Conservation (phyloP, 2,329 filamentous ascomycete genomes). For the Alternaria ventricosa region DNA sequence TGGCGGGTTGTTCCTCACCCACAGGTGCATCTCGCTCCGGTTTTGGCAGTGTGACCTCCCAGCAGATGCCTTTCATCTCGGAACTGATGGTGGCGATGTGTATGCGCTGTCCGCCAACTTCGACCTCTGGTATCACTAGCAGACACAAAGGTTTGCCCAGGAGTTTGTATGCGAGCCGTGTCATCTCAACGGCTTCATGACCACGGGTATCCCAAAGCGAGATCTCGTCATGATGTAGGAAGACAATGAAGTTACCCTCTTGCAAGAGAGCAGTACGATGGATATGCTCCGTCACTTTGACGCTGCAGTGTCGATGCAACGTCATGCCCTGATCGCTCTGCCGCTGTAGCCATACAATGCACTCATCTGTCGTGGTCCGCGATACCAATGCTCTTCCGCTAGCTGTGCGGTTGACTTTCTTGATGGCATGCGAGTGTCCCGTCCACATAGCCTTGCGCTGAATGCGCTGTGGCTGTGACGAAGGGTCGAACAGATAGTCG, state of each 20-base stretch:
- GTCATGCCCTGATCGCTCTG: constrained; percentile 58
- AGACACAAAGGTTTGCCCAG: constrained; percentile 79
- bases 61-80: constrained; percentile 78
- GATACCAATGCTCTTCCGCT: constrained; percentile 82
- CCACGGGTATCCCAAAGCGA: constrained; percentile 80
- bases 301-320: constrained; percentile 70
- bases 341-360: constrained; percentile 80
- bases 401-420: constrained; percentile 86
- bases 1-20: constrained; percentile 34
- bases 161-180: constrained; percentile 64
- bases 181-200: constrained; percentile 64
- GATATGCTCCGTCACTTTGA: constrained; percentile 73
- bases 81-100: constrained; percentile 86
- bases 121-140: constrained; percentile 72
- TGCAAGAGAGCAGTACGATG: constrained; percentile 80
- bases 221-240: constrained; percentile 73
- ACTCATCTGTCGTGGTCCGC: constrained; percentile 77
- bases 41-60: constrained; percentile 73
- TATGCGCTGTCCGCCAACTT: constrained; percentile 56
- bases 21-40: constrained; percentile 36
- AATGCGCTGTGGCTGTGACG: constrained; percentile 64
- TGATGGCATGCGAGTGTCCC: constrained; percentile 79
- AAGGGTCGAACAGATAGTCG: constrained; percentile 80
- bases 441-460: constrained; percentile 74
- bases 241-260: constrained; percentile 80